Evolutionary conservation across 768 basidiomycete genomes (phyloP).

Genomic region (Kwoniella dejecticola): DNA sequence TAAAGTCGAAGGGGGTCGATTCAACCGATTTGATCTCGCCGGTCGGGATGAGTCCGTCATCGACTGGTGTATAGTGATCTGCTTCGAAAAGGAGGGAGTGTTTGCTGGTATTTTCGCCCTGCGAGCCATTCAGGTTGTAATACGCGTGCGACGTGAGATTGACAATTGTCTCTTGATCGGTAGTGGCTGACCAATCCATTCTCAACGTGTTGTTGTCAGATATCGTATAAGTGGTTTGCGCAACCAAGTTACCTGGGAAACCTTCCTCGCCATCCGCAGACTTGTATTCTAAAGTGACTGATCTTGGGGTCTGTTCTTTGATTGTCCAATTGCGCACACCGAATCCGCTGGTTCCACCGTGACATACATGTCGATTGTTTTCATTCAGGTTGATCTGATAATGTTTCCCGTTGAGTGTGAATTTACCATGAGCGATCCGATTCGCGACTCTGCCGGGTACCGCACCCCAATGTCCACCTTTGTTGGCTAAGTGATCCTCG

Average conservation of each 20-base stretch:
- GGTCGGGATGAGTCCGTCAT: constrained; percentile 22
- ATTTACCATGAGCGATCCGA: constrained; percentile 19
- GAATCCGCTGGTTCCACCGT: constrained; percentile 18
- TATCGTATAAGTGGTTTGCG: constrained; percentile 13
- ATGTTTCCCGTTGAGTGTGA: constrained; percentile 10
- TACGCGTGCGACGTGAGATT: constrained; percentile 23
- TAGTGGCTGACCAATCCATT: constrained; percentile 20
- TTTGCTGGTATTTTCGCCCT: constrained; percentile 11
- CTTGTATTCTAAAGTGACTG: constrained; percentile 13
- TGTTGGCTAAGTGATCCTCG: constrained; percentile 16
- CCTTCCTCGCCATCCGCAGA: constrained; percentile 24
- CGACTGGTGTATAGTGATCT: constrained; percentile 22
- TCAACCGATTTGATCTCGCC: constrained; percentile 15
- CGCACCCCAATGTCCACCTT: constrained; percentile 7
- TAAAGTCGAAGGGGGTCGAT: constrained; percentile 22
- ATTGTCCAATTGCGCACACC: constrained; percentile 21
- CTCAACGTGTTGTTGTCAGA: background rate
- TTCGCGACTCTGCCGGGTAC: constrained; percentile 19
- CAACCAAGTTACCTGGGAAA: constrained; percentile 16
- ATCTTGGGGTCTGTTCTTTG: constrained; percentile 5
- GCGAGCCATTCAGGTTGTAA: constrained; percentile 22
- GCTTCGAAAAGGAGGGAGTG: constrained; percentile 18
- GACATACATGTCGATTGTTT: constrained; percentile 19
- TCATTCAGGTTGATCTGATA: constrained; percentile 24
- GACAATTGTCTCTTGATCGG: constrained; percentile 20